phyloP scores from a whole-genome alignment of 2,329 filamentous ascomycete genomes.

The Hortaea werneckii region DNA sequence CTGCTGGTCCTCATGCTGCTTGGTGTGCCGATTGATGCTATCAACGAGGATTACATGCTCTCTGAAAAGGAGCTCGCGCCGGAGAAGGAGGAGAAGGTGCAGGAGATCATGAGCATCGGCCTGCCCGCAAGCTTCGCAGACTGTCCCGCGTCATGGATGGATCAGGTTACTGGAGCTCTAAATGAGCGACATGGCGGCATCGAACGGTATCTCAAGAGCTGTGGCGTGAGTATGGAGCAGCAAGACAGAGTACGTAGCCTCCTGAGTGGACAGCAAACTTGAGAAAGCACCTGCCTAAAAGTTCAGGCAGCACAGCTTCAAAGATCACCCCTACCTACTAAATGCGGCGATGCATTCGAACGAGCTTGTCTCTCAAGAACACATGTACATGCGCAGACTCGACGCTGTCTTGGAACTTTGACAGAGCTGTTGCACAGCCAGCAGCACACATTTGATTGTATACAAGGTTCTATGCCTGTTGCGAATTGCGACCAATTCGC shows the following conservation, averaged over 20 bases:
- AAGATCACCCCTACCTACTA: too few relatives aligned
- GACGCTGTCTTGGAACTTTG: too few relatives aligned
- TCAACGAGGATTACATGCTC: constrained; percentile 62
- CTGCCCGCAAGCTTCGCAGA: constrained; percentile 62
- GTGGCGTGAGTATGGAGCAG: constrained; percentile 41
- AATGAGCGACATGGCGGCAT: constrained; percentile 55
- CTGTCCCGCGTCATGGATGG: constrained; percentile 56
- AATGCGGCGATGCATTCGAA: too few relatives aligned
- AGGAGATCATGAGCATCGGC: constrained; percentile 61
- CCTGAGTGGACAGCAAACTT: constrained; percentile 7
- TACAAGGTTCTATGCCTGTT: too few relatives aligned
- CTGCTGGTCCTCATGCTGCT: constrained; percentile 58
- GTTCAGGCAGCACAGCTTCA: too few relatives aligned
- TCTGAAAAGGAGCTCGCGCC: constrained; percentile 51
- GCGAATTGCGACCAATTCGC: too few relatives aligned
- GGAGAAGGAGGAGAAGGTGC: constrained; percentile 53
- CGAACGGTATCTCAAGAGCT: constrained; percentile 51
- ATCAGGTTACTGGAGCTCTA: constrained; percentile 48
- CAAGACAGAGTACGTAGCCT: constrained; percentile 25
- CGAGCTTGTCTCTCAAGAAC: too few relatives aligned
- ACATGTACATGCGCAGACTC: too few relatives aligned
- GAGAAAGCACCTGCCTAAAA: too few relatives aligned
- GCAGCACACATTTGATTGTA: too few relatives aligned
- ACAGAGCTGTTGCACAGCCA: too few relatives aligned
- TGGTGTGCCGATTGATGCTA: constrained; percentile 45